phyloP scores from a whole-genome alignment of 352 stramenopile genomes.

The Pythium catenulatum region DNA sequence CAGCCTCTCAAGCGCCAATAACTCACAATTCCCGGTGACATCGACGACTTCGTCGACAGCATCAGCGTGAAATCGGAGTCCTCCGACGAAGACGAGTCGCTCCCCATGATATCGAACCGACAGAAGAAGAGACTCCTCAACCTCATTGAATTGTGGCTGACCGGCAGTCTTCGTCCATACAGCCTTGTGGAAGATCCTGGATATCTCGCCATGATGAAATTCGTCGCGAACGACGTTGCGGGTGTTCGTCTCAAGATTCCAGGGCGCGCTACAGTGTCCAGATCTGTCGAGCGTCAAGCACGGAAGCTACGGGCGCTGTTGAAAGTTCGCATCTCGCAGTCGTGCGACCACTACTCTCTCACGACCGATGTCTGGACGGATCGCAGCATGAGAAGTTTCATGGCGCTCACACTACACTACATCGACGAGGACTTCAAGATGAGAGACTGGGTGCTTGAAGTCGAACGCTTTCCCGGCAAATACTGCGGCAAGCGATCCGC shows the following conservation, averaged over 20 bases:
- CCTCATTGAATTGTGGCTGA: neutral
- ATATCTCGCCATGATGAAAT: neutral
- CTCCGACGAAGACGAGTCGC: no score
- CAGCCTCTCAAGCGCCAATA: no score
- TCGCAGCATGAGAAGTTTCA: constrained; percentile 12
- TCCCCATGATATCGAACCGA: neutral
- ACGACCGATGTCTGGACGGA: constrained; percentile 50
- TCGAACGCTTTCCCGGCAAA: constrained; percentile 12
- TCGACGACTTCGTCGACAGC: no score
- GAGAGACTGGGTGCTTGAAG: constrained; percentile 10
- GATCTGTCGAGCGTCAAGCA: neutral
- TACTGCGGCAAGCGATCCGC: constrained; percentile 17
- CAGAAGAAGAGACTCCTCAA: neutral
- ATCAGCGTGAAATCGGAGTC: neutral
- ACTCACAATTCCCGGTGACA: no score
- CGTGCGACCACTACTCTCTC: neutral
- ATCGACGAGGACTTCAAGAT: constrained; percentile 8
- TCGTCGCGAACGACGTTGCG: neutral
- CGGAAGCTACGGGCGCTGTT: neutral
- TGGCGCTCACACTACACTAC: constrained; percentile 31
- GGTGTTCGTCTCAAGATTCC: neutral
- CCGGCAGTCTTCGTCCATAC: neutral
- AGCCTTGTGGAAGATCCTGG: neutral
- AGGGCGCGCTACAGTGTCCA: neutral
- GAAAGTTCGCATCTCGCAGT: neutral